phyloP scores from a whole-genome alignment of 192 early-diverging fungal genomes.

The Umbelopsis sp. region DNA sequence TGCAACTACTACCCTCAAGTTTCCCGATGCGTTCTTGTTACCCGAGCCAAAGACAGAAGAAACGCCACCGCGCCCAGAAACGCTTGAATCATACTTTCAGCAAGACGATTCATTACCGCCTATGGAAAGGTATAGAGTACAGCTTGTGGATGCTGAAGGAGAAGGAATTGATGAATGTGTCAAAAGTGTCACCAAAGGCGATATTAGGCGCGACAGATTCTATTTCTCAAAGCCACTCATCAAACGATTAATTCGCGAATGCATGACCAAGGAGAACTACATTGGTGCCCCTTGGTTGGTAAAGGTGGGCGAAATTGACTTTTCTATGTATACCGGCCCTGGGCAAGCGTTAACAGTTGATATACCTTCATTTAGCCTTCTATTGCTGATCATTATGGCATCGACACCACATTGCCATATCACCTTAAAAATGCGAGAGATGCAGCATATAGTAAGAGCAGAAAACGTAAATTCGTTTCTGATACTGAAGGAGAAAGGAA shows the following conservation, averaged over 20 bases:
- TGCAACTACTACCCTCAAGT: constrained; percentile 13
- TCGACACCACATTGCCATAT: constrained; percentile 44
- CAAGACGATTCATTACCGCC: constrained; percentile 5
- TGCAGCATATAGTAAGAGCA: constrained; percentile 37
- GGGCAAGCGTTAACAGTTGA: not conserved
- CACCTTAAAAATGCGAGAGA: constrained; percentile 48
- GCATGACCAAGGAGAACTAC: constrained; percentile 65
- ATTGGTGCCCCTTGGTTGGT: constrained; percentile 75
- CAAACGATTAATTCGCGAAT: constrained; percentile 70
- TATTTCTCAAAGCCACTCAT: constrained; percentile 66
- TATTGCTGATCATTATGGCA: constrained; percentile 51
- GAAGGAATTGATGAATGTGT: constrained; percentile 48
- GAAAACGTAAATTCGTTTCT: constrained; percentile 34
- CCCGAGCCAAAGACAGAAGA: constrained; percentile 15
- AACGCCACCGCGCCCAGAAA: not conserved
- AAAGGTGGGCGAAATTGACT: constrained; percentile 41
- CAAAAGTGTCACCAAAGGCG: constrained; percentile 39
- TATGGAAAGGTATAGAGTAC: constrained; percentile 43
- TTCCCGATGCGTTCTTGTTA: constrained; percentile 27
- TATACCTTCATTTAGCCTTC: constrained; percentile 24
- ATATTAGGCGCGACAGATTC: constrained; percentile 55
- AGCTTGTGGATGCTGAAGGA: constrained; percentile 54
- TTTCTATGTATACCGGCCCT: not conserved
- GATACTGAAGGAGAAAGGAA: constrained; percentile 7
- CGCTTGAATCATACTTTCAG: not conserved